A percentile compares a stretch with the other conserved stretches of the same genome.
phyloP scores from a whole-genome alignment of 805 yeast species.

The Yarrowia keelungensis region DNA sequence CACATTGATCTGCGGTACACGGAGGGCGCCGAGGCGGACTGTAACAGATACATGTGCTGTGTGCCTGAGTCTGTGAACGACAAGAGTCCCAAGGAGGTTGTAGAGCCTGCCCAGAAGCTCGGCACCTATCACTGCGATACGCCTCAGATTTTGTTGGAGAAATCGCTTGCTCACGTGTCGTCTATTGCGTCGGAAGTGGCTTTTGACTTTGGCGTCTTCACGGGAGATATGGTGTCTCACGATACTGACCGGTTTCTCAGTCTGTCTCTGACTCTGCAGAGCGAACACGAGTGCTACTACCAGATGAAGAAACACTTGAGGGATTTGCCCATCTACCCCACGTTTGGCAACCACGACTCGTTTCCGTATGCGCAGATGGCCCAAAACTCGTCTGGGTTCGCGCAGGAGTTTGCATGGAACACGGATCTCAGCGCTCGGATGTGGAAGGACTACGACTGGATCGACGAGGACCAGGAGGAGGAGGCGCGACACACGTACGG shows the following conservation, averaged over 20 bases:
- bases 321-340: slow-evolving; percentile 64
- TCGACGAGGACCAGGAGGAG: slow-evolving; percentile 49
- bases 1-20: slow-evolving; percentile 62
- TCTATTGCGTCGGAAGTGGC: slow-evolving; percentile 51
- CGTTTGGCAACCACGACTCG: slow-evolving; percentile 74
- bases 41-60: slow-evolving; percentile 66
- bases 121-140: slow-evolving; percentile 72
- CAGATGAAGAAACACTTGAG: slow-evolving; percentile 60
- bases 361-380: slow-evolving; percentile 76
- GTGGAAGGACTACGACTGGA: slow-evolving; percentile 59
- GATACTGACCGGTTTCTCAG: slow-evolving; percentile 56
- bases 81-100: slow-evolving; percentile 43
- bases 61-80: slow-evolving; percentile 45
- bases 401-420: slow-evolving; percentile 56
- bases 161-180: slow-evolving; percentile 58
- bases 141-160: slow-evolving; percentile 67
- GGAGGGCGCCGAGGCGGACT: slow-evolving; percentile 55
- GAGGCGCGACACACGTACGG: slow-evolving; percentile 56
- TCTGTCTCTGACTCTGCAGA: slow-evolving; percentile 57
- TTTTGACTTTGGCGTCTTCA: slow-evolving; percentile 69
- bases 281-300: slow-evolving; percentile 59
- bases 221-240: slow-evolving; percentile 79
- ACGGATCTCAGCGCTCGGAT: slow-evolving; percentile 57
- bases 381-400: slow-evolving; percentile 57
- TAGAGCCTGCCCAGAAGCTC: slow-evolving; percentile 64